A percentile compares a stretch with the other conserved stretches of the same genome.
phyloP scores from a whole-genome alignment of 176 grass and related monocot species.

The Raddia distichophylla region DNA sequence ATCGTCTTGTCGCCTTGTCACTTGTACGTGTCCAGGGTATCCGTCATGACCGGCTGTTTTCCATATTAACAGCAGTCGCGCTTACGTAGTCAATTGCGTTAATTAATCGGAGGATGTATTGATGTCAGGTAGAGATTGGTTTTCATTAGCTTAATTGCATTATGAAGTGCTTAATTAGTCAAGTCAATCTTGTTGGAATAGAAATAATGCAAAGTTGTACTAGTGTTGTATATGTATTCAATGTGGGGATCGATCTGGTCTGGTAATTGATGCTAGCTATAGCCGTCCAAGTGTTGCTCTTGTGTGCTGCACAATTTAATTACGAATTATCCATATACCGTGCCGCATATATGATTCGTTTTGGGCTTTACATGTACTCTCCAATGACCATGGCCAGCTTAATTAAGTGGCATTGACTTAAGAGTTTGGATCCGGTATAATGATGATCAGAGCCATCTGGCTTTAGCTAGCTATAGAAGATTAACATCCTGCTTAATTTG shows the following conservation, averaged over 20 bases:
- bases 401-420: not conserved
- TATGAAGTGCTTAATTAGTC: not conserved
- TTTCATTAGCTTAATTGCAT: not conserved
- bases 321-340: too few relatives aligned
- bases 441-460: too few relatives aligned
- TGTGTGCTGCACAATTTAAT: not conserved
- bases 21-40: not conserved
- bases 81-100: not conserved
- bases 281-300: conserved; percentile 26
- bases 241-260: too few relatives aligned
- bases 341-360: not conserved
- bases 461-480: too few relatives aligned
- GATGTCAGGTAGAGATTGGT: not conserved
- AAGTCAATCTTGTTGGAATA: not conserved
- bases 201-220: too few relatives aligned
- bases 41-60: not conserved
- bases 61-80: not conserved
- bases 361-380: too few relatives aligned
- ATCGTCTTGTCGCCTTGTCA: not conserved
- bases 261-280: too few relatives aligned
- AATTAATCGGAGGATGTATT: not conserved
- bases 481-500: too few relatives aligned
- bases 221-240: too few relatives aligned
- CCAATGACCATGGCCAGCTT: not conserved
- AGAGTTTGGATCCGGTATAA: not conserved